Evolutionary conservation across 1,284 basidiomycete species (phyloP), one percentile per base, ranked within the genome.

Genomic region (Ceratobasidium sp.): DNA sequence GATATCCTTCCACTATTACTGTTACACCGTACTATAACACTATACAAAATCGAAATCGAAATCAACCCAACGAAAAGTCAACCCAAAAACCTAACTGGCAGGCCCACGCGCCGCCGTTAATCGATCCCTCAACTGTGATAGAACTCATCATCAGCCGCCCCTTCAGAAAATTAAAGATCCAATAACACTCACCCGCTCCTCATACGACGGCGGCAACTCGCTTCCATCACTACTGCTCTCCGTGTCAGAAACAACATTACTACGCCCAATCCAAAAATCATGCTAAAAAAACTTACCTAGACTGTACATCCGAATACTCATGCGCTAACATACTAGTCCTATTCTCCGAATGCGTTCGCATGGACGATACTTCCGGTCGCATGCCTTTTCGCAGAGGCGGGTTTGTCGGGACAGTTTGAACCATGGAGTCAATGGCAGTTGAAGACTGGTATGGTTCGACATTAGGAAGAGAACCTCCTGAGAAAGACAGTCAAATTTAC

Each of bases 361-460:
- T 58, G 7, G 39, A 18, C 26, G 33, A 4, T 4, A 33, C 33
- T 33, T n/a, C 20, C 28, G 18, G 61, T n/a, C 6, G 42, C 61
- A 64, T 44, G 20, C 61, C 40, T 42, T 64, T 64, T 23, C 39
- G 42, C n/a, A 40, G 40, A 5, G 61, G 42, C 33, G 33, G 33
- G 33, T 33, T 33, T 3, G 9, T 40, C 39, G 23, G 15, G 20
- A n/a, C 61, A 40, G 26, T 61, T 61, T 61, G 60, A 40, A 33
- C 33, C 60, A 61, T 61, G 23, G 4, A 39, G 33, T 61, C 26
- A 1, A 61, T 6, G 23, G 60, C 60, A 7, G 60, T 33, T 7
- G 60, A 61, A 33, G 60, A 61, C 20, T 61, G 60, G 28, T 61
- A 61, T 61, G 60, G 28, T 3, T 61, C 60, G 10, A 61, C 28